A percentile compares a stretch with the other conserved stretches of the same genome.
phyloP scores from a whole-genome alignment of 306 rosid genomes.

The Morella rubra region DNA sequence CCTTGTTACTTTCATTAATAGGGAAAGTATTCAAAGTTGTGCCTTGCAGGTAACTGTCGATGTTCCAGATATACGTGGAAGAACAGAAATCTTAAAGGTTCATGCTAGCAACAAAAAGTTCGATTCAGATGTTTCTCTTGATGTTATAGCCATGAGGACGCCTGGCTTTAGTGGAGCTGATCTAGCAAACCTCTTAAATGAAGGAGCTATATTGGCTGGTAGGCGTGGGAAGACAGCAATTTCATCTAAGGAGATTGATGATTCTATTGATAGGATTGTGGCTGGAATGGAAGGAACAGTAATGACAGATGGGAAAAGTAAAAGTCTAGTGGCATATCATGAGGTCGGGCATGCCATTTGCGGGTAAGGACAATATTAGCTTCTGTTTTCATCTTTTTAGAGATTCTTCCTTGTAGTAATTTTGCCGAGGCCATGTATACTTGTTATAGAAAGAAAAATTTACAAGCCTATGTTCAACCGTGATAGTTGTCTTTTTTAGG shows the following conservation, averaged over 20 bases:
- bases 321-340: conserved; percentile 92
- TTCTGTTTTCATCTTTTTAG: neutral
- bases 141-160: conserved; percentile 93
- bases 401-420: neutral
- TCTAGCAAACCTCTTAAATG: conserved; percentile 96
- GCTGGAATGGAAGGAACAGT: conserved; percentile 99
- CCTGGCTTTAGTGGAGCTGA: conserved; percentile 99
- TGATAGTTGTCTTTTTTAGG: too few relatives aligned
- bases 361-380: conserved; percentile 57
- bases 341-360: conserved; percentile 99
- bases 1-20: conserved; percentile 6
- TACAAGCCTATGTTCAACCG: too few relatives aligned
- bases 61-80: conserved; percentile 91
- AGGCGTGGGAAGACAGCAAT: conserved; percentile 85
- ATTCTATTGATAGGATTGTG: conserved; percentile 94
- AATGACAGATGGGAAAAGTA: conserved; percentile 99
- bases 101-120: conserved; percentile 90
- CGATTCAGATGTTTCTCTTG: conserved; percentile 81
- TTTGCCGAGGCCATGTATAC: neutral
- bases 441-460: too few relatives aligned
- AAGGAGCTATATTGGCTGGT: conserved; percentile 96
- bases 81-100: conserved; percentile 95
- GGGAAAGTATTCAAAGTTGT: conserved; percentile 17
- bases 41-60: conserved; percentile 79
- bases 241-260: conserved; percentile 93